A percentile compares a stretch with the other conserved stretches of the same genome.
Evolutionary conservation across 495 filamentous ascomycete species (phyloP).

Genomic region (Usnea hakonensis): DNA sequence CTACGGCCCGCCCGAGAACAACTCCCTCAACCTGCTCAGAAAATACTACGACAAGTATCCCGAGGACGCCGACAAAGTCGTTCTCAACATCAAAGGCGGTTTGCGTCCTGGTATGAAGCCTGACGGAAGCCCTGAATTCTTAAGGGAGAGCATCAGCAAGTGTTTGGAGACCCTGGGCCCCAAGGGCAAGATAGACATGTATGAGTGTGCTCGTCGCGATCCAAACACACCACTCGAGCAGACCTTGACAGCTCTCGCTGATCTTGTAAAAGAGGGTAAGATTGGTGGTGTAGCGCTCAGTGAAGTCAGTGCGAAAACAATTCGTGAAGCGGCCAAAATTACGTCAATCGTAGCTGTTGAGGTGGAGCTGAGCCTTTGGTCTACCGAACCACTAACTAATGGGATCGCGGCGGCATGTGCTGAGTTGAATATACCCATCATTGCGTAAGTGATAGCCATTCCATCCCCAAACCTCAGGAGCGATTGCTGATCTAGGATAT

Average conservation of each 20-base stretch:
- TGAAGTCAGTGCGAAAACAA: slow-evolving; percentile 64
- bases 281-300: slow-evolving; percentile 65
- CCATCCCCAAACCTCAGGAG: not conserved
- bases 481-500: not conserved
- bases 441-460: slow-evolving; percentile 43
- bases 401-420: slow-evolving; percentile 63
- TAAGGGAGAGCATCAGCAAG: slow-evolving; percentile 60
- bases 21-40: slow-evolving; percentile 50
- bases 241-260: slow-evolving; percentile 41
- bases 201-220: slow-evolving; percentile 70
- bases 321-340: slow-evolving; percentile 61
- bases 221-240: slow-evolving; percentile 50
- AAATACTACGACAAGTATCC: slow-evolving; percentile 54
- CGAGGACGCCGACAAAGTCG: slow-evolving; percentile 48
- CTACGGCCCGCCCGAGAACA: slow-evolving; percentile 62
- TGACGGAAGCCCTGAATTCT: slow-evolving; percentile 55
- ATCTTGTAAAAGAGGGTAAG: slow-evolving; percentile 42
- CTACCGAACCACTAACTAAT: slow-evolving; percentile 59
- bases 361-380: slow-evolving; percentile 66
- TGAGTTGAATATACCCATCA: slow-evolving; percentile 60
- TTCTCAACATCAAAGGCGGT: slow-evolving; percentile 52
- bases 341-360: slow-evolving; percentile 67
- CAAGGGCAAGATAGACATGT: slow-evolving; percentile 73
- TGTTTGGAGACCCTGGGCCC: slow-evolving; percentile 49
- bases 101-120: slow-evolving; percentile 34